Base-by-base conservation (phyloP, 768 basidiomycete genomes). In the Termitomyces heimii region DNA sequence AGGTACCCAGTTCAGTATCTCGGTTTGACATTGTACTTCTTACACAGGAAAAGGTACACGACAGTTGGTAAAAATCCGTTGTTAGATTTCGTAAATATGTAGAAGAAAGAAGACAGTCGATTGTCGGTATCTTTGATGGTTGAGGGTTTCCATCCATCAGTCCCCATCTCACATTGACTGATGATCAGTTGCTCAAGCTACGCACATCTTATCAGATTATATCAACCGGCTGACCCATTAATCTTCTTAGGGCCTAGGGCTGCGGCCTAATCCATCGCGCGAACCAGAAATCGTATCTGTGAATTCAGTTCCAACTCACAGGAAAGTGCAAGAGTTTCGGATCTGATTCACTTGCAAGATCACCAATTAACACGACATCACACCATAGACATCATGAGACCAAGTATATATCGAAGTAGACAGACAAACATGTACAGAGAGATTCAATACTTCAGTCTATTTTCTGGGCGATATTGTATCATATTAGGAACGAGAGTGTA, bases 1-100 rank as follows among this genome's bases (percentile, higher is more conserved):
- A 78, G 8, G 91, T 95, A 16, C 94, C 94, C 29, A 94, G 72
- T 70, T 85, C 82, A 61, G 74, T 55, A 48, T 73, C 74, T 59
- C 44, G 58, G 16, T 70, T 69, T 45, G 73, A 67, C 67, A 74
- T 71, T 54, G 12, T 50, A 40, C n/a, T 52, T n/a, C 50, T 52
- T 40, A 37, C n/a, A 12, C 35, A 26, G 26, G 2, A 34, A 40
- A 26, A 52, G 1, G 39, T 6, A 40, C 26, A 28, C 35, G 22
- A 9, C 4, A 16, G 16, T 22, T 5, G 7, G 12, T 14, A 14
- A 16, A 49, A 32, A 34, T 3, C 24, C 10, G 31, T 14, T 10
- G 35, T 51, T 24, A 26, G 8, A 18, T 22, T 4, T 40, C n/a
- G 51, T 13, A 7, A 13, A n/a, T 18, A 26, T 9, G 14, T n/a